A percentile compares a stretch with the other conserved stretches of the same genome.
Conservation (phyloP, 352 stramenopile species). For the Stephanocyclus meneghinianus region DNA sequence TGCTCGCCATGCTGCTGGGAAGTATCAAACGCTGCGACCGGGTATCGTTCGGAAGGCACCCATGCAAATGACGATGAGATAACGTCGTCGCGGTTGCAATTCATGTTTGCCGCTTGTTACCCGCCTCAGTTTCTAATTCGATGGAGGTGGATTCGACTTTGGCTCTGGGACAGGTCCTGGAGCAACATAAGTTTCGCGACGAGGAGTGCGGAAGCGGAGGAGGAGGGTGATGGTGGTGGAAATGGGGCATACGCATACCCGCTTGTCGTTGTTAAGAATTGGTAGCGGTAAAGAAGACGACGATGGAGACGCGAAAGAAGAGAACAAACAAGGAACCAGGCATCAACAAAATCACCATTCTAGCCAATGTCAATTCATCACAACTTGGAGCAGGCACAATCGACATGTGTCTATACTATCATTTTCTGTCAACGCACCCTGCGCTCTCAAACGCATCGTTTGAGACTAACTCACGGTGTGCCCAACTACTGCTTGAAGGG, state of each 20-base stretch:
- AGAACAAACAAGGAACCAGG: conserved; percentile 8
- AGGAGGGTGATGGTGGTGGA: conserved; percentile 44
- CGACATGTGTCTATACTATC: conserved; percentile 53
- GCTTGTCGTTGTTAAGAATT: conserved; percentile 22
- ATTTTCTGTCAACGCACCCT: conserved; percentile 48
- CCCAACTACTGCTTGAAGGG: conserved; percentile 56
- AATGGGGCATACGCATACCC: conserved; percentile 53
- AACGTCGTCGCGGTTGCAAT: conserved; percentile 15
- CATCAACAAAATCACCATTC: conserved; percentile 12
- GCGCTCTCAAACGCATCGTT: conserved; percentile 23
- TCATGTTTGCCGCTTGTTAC: conserved; percentile 47
- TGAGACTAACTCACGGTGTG: conserved; percentile 36
- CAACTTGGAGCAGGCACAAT: conserved; percentile 43
- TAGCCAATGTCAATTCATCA: conserved; percentile 23
- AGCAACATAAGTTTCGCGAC: conserved; percentile 51
- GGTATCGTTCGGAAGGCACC: conserved; percentile 6
- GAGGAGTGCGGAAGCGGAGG: conserved; percentile 13
- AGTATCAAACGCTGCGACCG: conserved; percentile 32
- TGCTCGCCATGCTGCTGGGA: conserved; percentile 50
- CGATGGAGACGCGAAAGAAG: background rate
- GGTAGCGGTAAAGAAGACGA: background rate
- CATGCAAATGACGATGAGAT: conserved; percentile 1
- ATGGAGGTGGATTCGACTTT: conserved; percentile 33
- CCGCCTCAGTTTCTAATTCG: conserved; percentile 27
- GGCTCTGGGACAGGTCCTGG: conserved; percentile 28